Evolutionary conservation across 352 stramenopile species (phyloP).

Genomic region (Globisporangium lucens): DNA sequence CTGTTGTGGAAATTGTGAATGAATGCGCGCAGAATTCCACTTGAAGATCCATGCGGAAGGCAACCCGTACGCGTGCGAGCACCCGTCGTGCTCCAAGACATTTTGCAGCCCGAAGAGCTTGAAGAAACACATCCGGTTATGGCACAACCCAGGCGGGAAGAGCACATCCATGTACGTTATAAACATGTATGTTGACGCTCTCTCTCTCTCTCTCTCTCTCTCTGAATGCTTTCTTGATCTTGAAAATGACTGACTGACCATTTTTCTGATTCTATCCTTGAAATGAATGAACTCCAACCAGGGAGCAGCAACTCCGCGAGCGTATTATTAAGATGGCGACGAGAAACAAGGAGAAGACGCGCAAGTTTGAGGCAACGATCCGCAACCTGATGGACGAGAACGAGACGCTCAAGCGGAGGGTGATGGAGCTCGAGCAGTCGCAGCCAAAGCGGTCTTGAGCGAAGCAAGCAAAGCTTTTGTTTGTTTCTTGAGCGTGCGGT

Average conservation of each 20-base stretch:
- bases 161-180: conserved; percentile 69
- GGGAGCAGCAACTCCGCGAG: conserved; percentile 77
- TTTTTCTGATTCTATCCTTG: not conserved
- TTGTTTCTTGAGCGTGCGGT: not conserved
- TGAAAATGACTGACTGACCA: not conserved
- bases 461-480: not conserved
- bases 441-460: conserved; percentile 15
- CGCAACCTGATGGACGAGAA: conserved; percentile 80
- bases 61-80: conserved; percentile 77
- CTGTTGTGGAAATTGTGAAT: not conserved
- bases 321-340: conserved; percentile 86
- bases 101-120: conserved; percentile 84
- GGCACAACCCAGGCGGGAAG: conserved; percentile 79
- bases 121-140: conserved; percentile 82
- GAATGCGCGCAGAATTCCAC: conserved; percentile 49
- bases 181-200: not conserved
- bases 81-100: conserved; percentile 78
- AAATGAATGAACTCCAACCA: not conserved
- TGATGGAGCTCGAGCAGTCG: conserved; percentile 53
- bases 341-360: conserved; percentile 79
- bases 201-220: not conserved
- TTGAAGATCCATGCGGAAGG: conserved; percentile 83
- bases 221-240: not conserved
- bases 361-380: conserved; percentile 77
- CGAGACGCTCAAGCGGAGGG: conserved; percentile 57